phyloP scores from a whole-genome alignment of 768 basidiomycete genomes.

The Hirschioporus abietinus region DNA sequence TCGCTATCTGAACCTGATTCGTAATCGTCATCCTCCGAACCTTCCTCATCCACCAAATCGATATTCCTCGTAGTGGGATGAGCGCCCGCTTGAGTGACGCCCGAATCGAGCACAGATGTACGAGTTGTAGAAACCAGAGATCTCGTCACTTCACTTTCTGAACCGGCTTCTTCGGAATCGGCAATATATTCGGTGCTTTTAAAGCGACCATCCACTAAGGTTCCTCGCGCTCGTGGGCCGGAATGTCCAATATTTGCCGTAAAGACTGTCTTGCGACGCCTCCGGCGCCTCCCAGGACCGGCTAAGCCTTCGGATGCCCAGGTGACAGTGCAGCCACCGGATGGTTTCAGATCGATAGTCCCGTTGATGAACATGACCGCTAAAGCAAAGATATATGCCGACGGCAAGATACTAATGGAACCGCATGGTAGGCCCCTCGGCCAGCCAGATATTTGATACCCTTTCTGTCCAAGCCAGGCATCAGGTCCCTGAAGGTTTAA shows the following conservation, averaged over 20 bases:
- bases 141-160: too few species aligned
- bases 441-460: slow-evolving; percentile 1
- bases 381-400: background rate
- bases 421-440: background rate
- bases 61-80: too few species aligned
- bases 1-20: too few species aligned
- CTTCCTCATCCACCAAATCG: too few species aligned
- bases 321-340: background rate
- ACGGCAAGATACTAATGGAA: background rate
- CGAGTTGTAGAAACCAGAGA: too few species aligned
- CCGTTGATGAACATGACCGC: background rate
- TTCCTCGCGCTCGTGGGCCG: background rate
- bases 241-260: background rate
- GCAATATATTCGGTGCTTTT: background rate
- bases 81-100: too few species aligned
- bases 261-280: background rate
- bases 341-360: background rate
- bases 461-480: background rate
- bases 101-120: too few species aligned
- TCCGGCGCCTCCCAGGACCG: background rate
- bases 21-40: too few species aligned
- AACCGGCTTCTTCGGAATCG: background rate
- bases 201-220: background rate
- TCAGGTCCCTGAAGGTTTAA: background rate
- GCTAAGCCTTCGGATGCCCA: background rate